phyloP scores from a whole-genome alignment of 2,329 filamentous ascomycete species.

The Apiospora kogelbergensis region DNA sequence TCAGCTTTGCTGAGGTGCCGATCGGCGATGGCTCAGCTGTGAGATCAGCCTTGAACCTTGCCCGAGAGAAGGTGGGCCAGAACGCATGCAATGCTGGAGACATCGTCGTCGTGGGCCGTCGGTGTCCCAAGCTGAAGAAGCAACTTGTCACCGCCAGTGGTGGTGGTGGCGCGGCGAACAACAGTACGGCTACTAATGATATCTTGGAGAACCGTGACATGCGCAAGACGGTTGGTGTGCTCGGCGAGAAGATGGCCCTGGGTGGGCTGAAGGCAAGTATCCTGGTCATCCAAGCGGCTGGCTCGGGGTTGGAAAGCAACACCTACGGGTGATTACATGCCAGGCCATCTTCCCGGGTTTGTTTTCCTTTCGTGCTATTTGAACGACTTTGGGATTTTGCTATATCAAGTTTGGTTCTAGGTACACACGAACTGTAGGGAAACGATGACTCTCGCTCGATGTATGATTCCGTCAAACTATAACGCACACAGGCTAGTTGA shows the following conservation, averaged over 20 bases:
- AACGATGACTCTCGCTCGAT: background rate
- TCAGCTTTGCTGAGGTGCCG: conserved; percentile 50
- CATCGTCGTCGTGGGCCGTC: conserved; percentile 65
- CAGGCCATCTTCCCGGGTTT: background rate
- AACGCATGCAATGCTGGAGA: conserved; percentile 67
- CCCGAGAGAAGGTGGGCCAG: conserved; percentile 59
- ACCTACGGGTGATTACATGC: background rate
- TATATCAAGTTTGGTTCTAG: background rate
- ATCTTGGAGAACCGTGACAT: conserved; percentile 34
- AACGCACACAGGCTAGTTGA: background rate
- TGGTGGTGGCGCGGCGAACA: background rate
- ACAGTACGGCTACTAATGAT: conserved; percentile 23
- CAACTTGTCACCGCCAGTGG: conserved; percentile 3
- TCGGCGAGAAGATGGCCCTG: conserved; percentile 60
- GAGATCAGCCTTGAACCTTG: conserved; percentile 49
- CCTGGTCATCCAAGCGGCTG: conserved; percentile 65
- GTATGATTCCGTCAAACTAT: background rate
- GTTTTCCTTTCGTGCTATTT: background rate
- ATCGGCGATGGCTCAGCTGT: conserved; percentile 40
- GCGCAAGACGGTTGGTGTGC: conserved; percentile 55
- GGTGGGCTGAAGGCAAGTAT: conserved; percentile 65
- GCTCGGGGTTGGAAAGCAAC: background rate
- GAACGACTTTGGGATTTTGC: background rate
- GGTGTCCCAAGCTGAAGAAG: conserved; percentile 36
- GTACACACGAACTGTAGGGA: background rate